Base-by-base conservation (phyloP, 1,139 yeast species). In the Hyphopichia buzzinii region DNA sequence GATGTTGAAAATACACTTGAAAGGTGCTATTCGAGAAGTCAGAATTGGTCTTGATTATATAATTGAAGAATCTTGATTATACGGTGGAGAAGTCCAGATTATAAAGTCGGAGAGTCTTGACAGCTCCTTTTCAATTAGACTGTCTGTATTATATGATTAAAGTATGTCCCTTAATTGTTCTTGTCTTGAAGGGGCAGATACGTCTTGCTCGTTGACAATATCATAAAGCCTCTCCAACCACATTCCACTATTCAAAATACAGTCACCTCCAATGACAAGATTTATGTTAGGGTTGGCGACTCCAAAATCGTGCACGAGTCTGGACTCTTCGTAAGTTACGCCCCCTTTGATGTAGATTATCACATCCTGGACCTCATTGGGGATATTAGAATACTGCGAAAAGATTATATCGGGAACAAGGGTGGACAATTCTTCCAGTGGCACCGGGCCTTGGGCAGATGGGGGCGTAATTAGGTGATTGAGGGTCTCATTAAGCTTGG, bases 271-370 rank as follows among this genome's bases (percentile, higher is more conserved):
- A 17, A 90, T 65, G 2, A 88, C 72, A 12, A 68, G 38, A 38
- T 65, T 67, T 17, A 68, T 43, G 72, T 72, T 48, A 74, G 71
- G 47, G 74, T 77, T 62, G 13, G 74, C 60, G 15, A 59, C 60
- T 51, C 84, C 82, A 46, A 89, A 69, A 46, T 88, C 88, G 39
- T 86, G 79, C 4, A 89, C 81, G 31, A 89, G 62, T 39, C 96
- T 74, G 0, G 95, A 86, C 56, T 92, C 99, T 57, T 90, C 97
- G 54, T 80, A 89, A 0, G 97, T 92, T 3, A 78, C 84, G 4
- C 98, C 98, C 8, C 97, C 97, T 36, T 88, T 79, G 39, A 90
- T 68, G 55, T 85, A 92, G 2, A 92, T 74, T 11, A 92, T 73
- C 7, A 92, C 71, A 50, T 89, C 95, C 53, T 84, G 94, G 1